phyloP scores from a whole-genome alignment of 345 rosid species.

The Lagerstroemia speciosa region DNA sequence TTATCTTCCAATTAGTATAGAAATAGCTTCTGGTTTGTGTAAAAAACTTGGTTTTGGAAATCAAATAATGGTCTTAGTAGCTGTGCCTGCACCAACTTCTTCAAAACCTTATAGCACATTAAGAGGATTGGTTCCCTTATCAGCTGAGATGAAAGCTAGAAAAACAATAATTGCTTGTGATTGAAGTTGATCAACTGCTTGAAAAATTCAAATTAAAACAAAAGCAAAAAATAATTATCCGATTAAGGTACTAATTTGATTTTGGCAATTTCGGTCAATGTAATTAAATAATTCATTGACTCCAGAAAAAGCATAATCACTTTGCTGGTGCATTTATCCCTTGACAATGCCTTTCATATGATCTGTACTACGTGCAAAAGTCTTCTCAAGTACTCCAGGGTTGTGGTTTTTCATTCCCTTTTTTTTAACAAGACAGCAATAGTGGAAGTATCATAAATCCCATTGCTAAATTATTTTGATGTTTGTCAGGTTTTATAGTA shows the following conservation, averaged over 20 bases:
- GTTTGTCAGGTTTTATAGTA: conserved; percentile 60
- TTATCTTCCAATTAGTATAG: not conserved
- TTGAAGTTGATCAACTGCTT: not conserved
- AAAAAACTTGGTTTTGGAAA: not conserved
- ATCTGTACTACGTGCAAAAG: not conserved
- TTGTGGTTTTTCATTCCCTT: not conserved
- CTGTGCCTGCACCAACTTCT: not conserved
- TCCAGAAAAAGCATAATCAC: not conserved
- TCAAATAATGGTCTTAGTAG: not conserved
- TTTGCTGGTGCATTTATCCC: not conserved
- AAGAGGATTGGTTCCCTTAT: not conserved
- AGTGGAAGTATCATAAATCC: not conserved
- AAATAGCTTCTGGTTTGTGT: not conserved
- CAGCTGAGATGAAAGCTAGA: not conserved
- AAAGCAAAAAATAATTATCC: not conserved
- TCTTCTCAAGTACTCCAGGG: not conserved
- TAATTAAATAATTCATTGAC: not conserved
- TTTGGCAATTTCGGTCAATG: not conserved
- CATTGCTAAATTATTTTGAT: not conserved
- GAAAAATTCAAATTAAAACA: not conserved
- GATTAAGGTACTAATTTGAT: not conserved
- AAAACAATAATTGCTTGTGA: not conserved
- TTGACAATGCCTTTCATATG: not conserved
- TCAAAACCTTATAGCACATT: not conserved
- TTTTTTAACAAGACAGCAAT: not conserved